These are phyloP conservation scores for Colletotrichum tabaci DNA, from an alignment of 2,329 filamentous ascomycete species.

Conservation along the genomic window DNA sequence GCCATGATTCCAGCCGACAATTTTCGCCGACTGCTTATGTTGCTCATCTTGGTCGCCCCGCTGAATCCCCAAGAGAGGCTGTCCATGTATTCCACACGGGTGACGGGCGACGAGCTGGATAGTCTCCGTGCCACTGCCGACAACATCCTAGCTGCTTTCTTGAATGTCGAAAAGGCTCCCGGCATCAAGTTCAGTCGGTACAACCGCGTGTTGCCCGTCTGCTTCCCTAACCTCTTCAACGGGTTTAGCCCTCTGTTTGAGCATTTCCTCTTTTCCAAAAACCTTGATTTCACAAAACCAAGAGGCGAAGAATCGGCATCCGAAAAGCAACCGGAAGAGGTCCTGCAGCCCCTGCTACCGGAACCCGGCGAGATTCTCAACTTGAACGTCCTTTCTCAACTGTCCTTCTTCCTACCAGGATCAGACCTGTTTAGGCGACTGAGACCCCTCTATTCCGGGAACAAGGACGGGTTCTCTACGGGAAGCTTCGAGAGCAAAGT, in stretches of 20 bases:
- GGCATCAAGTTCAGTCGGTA: constrained; percentile 76
- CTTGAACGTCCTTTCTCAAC: constrained; percentile 75
- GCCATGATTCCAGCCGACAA: constrained; percentile 83
- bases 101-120: constrained; percentile 70
- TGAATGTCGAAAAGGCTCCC: constrained; percentile 74
- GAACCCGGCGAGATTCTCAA: constrained; percentile 74
- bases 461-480: constrained; percentile 81
- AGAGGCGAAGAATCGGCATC: constrained; percentile 50
- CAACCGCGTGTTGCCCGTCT: constrained; percentile 70
- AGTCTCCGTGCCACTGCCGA: constrained; percentile 74
- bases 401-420: constrained; percentile 81
- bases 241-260: constrained; percentile 80
- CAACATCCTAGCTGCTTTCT: constrained; percentile 76
- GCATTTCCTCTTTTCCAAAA: constrained; percentile 82
- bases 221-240: constrained; percentile 77
- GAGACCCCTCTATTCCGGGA: constrained; percentile 78
- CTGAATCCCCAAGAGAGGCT: constrained; percentile 76
- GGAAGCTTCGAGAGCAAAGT: constrained; percentile 82
- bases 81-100: constrained; percentile 70
- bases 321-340: constrained; percentile 44
- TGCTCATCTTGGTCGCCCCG: constrained; percentile 77
- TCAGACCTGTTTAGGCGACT: constrained; percentile 75
- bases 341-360: constrained; percentile 65
- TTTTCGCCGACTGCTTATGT: constrained; percentile 78
- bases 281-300: constrained; percentile 75